Evolutionary conservation across 2,329 filamentous ascomycete genomes (phyloP).

Genomic region (Apiospora aurea): DNA sequence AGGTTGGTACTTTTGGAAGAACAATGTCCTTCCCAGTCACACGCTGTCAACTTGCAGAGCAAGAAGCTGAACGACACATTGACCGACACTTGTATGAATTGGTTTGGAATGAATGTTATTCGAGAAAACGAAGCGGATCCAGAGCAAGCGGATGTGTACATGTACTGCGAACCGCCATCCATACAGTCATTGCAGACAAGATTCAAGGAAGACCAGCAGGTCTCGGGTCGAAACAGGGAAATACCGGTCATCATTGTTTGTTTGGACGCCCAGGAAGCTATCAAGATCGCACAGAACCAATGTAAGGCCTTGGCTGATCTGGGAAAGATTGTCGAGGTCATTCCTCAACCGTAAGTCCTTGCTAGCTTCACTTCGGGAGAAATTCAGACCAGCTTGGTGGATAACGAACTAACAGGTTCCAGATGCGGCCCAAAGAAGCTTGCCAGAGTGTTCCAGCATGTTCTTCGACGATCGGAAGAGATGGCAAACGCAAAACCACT

Average conservation of each 20-base stretch:
- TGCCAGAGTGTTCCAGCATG: slow-evolving; percentile 39
- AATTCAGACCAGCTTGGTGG: not conserved
- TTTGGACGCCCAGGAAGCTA: slow-evolving; percentile 40
- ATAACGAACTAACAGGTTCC: not conserved
- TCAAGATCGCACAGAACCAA: slow-evolving; percentile 35
- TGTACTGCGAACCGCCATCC: slow-evolving; percentile 40
- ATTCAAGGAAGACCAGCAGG: slow-evolving; percentile 28
- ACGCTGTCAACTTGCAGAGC: slow-evolving; percentile 29
- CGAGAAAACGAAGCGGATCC: slow-evolving; percentile 27
- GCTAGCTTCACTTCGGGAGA: not conserved
- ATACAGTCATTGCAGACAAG: slow-evolving; percentile 29
- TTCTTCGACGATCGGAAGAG: slow-evolving; percentile 28
- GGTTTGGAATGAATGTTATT: slow-evolving; percentile 44
- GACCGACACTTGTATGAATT: slow-evolving; percentile 40
- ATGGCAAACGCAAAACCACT: not conserved
- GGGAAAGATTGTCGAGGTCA: slow-evolving; percentile 40
- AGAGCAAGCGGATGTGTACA: slow-evolving; percentile 33
- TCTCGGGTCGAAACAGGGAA: slow-evolving; percentile 21
- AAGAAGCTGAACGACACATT: slow-evolving; percentile 40
- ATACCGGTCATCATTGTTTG: slow-evolving; percentile 41
- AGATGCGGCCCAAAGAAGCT: slow-evolving; percentile 41
- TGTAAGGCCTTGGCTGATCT: slow-evolving; percentile 33
- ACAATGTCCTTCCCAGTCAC: slow-evolving; percentile 18
- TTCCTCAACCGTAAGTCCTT: slow-evolving; percentile 41
- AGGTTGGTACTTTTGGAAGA: slow-evolving; percentile 34